Conservation (phyloP, 208 protist genomes). For the Histomonas meleagridis region DNA sequence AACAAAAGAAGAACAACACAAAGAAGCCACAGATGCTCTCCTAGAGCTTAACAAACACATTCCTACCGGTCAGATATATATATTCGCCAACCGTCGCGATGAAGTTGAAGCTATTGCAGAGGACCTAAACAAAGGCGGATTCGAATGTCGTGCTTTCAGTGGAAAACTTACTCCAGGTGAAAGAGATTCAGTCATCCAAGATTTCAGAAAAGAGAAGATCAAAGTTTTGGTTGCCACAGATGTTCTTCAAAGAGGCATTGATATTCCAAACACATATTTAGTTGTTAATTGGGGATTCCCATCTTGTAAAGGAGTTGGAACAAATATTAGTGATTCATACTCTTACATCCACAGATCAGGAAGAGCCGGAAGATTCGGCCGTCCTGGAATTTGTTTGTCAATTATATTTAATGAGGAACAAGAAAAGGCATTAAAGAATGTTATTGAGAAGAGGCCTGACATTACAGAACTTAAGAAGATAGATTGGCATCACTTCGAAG, state of each 20-base stretch:
- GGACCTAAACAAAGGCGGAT: neutral
- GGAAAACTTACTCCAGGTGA: constrained; percentile 89
- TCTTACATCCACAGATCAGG: constrained; percentile 72
- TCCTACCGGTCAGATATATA: neutral
- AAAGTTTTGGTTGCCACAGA: constrained; percentile 98
- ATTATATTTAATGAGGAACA: neutral
- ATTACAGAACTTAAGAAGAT: neutral
- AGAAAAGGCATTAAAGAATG: neutral
- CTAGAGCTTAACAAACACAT: neutral
- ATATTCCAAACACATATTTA: constrained; percentile 83
- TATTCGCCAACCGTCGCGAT: neutral
- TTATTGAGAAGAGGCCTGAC: neutral
- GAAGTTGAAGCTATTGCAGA: neutral
- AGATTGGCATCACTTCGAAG: neutral
- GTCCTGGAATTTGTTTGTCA: constrained; percentile 42
- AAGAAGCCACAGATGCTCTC: neutral
- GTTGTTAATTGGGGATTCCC: constrained; percentile 95
- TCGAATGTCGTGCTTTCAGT: neutral
- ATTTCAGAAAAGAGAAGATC: constrained; percentile 79
- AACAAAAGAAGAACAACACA: neutral
- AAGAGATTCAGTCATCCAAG: constrained; percentile 86
- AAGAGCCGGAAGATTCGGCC: constrained; percentile 82
- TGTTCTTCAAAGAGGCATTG: constrained; percentile 63
- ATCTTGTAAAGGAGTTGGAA: constrained; percentile 40
- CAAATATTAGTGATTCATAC: neutral